A percentile compares a stretch with the other conserved stretches of the same genome.
Conservation (phyloP, 371 early-diverging fungal species). For the Actinomortierella ambigua region DNA sequence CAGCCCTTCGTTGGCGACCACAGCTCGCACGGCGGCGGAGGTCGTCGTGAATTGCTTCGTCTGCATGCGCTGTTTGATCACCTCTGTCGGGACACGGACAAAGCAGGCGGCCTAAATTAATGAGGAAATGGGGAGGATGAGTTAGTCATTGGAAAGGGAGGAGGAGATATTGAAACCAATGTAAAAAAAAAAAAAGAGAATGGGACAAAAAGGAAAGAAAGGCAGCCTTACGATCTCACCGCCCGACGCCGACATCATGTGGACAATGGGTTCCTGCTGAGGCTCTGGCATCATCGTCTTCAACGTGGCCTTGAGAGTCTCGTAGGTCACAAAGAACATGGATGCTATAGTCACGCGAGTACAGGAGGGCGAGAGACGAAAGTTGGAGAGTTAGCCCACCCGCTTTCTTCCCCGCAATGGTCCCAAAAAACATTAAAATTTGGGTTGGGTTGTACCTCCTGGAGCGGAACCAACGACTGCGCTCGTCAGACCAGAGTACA, state of each 20-base stretch:
- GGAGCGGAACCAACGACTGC: constrained; percentile 95
- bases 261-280: constrained; percentile 67
- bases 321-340: constrained; percentile 93
- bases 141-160: not conserved
- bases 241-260: constrained; percentile 89
- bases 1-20: constrained; percentile 73
- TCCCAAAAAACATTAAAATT: not conserved
- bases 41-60: constrained; percentile 78
- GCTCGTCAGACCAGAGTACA: constrained; percentile 91
- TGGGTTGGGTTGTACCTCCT: no score
- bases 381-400: no score
- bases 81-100: constrained; percentile 95
- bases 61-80: constrained; percentile 95
- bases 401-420: not conserved
- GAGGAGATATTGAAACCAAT: not conserved
- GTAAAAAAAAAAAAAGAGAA: constrained; percentile 4
- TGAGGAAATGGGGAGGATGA: not conserved
- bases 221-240: constrained; percentile 83
- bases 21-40: constrained; percentile 62
- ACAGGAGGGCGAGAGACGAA: not conserved
- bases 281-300: constrained; percentile 46
- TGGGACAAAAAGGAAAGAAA: not conserved
- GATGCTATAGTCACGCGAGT: constrained; percentile 63
- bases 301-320: constrained; percentile 69
- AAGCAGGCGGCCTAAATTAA: constrained; percentile 80